Percentiles rank a stretch among this genome's conserved stretches.
Evolutionary conservation across 768 basidiomycete species (phyloP).

Genomic region (Lactarius hengduanensis): DNA sequence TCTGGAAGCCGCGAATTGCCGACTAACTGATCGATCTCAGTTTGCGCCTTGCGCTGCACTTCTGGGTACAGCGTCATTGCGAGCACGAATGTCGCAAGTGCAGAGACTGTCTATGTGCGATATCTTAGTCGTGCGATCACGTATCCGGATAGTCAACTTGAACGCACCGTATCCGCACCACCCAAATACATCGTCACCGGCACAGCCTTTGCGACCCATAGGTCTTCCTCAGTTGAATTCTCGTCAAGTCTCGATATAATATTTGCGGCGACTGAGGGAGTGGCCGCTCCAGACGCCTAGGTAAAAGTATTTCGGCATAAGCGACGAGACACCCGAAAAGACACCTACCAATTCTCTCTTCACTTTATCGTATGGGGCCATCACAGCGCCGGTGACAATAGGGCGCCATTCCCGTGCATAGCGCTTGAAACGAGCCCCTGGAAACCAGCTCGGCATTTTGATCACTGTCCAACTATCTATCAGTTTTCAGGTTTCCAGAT

Average conservation of each 20-base stretch:
- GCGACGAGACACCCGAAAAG: background rate
- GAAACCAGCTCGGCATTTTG: background rate
- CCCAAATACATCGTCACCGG: background rate
- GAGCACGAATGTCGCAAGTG: background rate
- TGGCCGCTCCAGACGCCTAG: background rate
- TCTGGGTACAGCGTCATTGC: conserved; percentile 1
- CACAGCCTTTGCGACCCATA: background rate
- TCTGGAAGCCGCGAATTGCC: background rate
- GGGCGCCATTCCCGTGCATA: background rate
- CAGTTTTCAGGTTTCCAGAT: background rate
- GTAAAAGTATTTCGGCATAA: background rate
- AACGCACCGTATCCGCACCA: background rate
- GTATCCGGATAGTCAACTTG: no score
- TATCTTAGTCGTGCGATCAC: background rate
- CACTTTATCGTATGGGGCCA: background rate
- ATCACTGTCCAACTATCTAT: background rate
- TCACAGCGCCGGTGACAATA: background rate
- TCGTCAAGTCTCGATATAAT: background rate
- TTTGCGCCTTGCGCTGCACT: background rate
- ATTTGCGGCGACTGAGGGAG: background rate
- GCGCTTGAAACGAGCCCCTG: background rate
- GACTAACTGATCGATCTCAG: background rate
- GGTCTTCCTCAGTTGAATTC: conserved; percentile 1
- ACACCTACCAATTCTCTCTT: background rate
- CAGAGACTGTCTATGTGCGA: background rate